Evolutionary conservation across 139 green algal genomes (phyloP), one percentile per base, ranked within the genome.

Genomic region (Coccomyxa sp.): DNA sequence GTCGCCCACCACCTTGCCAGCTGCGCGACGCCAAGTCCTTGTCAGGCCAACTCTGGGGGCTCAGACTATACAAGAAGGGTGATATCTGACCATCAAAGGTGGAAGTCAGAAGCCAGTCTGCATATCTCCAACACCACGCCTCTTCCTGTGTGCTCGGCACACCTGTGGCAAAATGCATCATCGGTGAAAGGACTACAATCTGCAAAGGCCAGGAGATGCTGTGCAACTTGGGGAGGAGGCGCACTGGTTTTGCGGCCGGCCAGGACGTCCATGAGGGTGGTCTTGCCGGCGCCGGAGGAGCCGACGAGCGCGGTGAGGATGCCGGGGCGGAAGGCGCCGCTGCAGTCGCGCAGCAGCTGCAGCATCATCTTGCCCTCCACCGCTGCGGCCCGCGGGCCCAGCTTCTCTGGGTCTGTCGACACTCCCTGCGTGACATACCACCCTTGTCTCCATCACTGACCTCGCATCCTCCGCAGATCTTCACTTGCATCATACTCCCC

Each of bases 181-280:
- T n/a, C n/a, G n/a, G n/a, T n/a, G n/a, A n/a, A n/a, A n/a, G n/a
- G n/a, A n/a, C n/a, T n/a, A n/a, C n/a, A n/a, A 64, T 4, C 50
- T 6, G 18, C 27, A 1, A 58, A 14, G 14, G 44, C 12, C 44
- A 58, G 44, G 50, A 64, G 18, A 39, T 22, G 31, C 18, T 37
- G 31, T 37, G 68, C 34, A 33, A 37, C 6, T 37, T 22, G 6
- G 31, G 31, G 7, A 37, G n/a, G 31, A 16, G 34, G 5, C 71
- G 24, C 71, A 74, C 35, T 74, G 70, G 82, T 91, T 73, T 91
- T 91, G 64, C 87, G 81, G 29, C 81, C 81, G 27, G 86, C 86
- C 31, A 91, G 68, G 41, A 89, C 83, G 35, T 91, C 86, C 86
- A 91, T 86, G 36, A 91, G 81, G 37, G 86, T 90, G 6, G 86